Base-by-base conservation (phyloP, 2,329 filamentous ascomycete genomes). In the Huntiella abstrusa region DNA sequence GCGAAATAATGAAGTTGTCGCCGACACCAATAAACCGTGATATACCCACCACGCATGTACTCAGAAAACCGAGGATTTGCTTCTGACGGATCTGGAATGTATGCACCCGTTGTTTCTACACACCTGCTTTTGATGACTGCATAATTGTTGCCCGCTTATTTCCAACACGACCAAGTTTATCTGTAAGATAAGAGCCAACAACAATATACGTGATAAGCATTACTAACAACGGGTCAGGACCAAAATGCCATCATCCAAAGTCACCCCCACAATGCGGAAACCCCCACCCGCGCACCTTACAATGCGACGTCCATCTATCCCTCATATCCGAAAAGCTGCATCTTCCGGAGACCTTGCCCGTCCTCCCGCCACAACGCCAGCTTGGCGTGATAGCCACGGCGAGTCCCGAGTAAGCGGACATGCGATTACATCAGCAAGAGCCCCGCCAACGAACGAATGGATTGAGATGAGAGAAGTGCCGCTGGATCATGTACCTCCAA, bases 381-480 rank as follows among this genome's bases (percentile, higher is more conserved):
- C 38, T 22, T 16, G 38, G 38, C 8, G 16, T 40, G 17, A 16
- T 40, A 13, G 11, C 15, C n/a, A 40, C 8, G 5, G 38, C 38
- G 38, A 40, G 38, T 16, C 22, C 10, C n/a, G 38, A 13, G 15
- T 6, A 8, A 19, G 15, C 10, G 38, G 22, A 7, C 41, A 43
- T 33, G 13, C 16, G 6, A 16, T n/a, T 3, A 11, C 10, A 11
- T 17, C 38, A 16, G 15, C 38, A 17, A 16, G 15, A 40, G 4
- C 38, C 22, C 8, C 40, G 8, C 2, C 17, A 1, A 12, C 43
- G 8, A 13, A 16, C 5, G 43, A 49, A 35, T 49, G 48, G 48
- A 37, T 49, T 15, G 48, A 49, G 40, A 41, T 49, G 41, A 39
- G 46, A 33, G 40, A 39, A 13, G 36, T 41, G 1, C 39, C 40